These are phyloP conservation scores for Cryptococcus hybrid DNA, from an alignment of 1,284 basidiomycete species.

Conservation along the genomic window DNA sequence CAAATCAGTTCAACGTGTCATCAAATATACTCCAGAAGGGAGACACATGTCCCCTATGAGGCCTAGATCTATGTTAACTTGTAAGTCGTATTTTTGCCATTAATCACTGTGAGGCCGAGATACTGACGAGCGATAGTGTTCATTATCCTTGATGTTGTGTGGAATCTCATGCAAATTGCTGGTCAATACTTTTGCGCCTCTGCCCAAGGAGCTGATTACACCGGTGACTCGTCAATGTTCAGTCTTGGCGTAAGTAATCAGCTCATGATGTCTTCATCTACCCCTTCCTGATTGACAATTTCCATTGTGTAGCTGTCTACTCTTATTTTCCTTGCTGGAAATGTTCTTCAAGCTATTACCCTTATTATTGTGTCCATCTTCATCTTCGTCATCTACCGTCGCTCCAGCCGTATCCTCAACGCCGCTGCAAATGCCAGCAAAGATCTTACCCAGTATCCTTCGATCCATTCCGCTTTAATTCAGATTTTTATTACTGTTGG, in stretches of 20 bases:
- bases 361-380: conserved; percentile 28
- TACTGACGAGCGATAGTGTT: conserved; percentile 14
- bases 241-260: conserved; percentile 18
- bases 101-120: not conserved
- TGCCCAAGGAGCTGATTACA: conserved; percentile 19
- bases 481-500: conserved; percentile 23
- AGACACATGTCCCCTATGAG: conserved; percentile 26
- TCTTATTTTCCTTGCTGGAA: conserved; percentile 30
- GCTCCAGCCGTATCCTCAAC: conserved; percentile 16
- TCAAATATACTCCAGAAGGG: conserved; percentile 30
- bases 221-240: conserved; percentile 21
- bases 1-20: conserved; percentile 26
- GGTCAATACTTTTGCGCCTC: conserved; percentile 25
- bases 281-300: not conserved
- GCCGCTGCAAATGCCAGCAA: conserved; percentile 9
- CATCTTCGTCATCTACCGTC: conserved; percentile 31
- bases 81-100: conserved; percentile 11
- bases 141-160: conserved; percentile 29
- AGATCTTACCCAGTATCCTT: conserved; percentile 17
- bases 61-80: conserved; percentile 26
- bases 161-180: conserved; percentile 28
- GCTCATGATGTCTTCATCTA: not conserved
- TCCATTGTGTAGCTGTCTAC: conserved; percentile 18
- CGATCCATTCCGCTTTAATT: conserved; percentile 16
- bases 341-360: conserved; percentile 23